Base-by-base conservation (phyloP, 2,329 filamentous ascomycete genomes). In the Xenoacremonium recifei region DNA sequence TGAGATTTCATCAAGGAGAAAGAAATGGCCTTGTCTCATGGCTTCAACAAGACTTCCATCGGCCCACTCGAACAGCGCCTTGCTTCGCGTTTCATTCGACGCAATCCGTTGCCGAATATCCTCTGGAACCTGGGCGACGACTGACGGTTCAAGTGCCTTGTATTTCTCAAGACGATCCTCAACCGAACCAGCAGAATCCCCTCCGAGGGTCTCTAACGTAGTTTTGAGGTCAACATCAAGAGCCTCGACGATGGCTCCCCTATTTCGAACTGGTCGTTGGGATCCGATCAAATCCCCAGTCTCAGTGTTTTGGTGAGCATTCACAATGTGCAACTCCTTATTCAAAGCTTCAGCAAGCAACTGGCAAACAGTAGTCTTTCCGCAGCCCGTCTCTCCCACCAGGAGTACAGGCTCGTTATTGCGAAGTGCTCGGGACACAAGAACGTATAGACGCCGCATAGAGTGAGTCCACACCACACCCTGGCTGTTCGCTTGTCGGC, bases 271-370 rank as follows among this genome's bases (percentile, higher is more conserved):
- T 4, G 93, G 93, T 45, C 93, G 75, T 64, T 99, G 93, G 3
- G 93, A 93, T 50, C 93, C 93, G 51, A 99, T 97, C 10, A 99
- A 75, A 64, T 99, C 93, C 13, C 93, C 92, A 0, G 95, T 97
- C 64, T 99, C 95, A 0, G 93, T 91, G 52, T 99, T 99, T 54
- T 97, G 92, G 65, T 99, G 95, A 3, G 95, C 93, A 61, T 99
- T 99, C 58, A 99, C 85, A 54, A 92, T 93, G 53, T 91, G 84
- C 29, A 99, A 71, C 49, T 87, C 73, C 56, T 85, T 89, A 13
- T 75, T 72, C 48, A 89, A 77, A 4, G 88, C 85, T 58, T 95
- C 86, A 3, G 93, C 90, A 39, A 97, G 77, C 60, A 96, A 78
- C 63, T 99, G 93, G 53, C 89, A 95, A 6, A 99, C 87, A 3